A percentile compares a stretch with the other conserved stretches of the same genome.
phyloP scores from a whole-genome alignment of 1,139 yeast genomes.

The Candida tropicalis region DNA sequence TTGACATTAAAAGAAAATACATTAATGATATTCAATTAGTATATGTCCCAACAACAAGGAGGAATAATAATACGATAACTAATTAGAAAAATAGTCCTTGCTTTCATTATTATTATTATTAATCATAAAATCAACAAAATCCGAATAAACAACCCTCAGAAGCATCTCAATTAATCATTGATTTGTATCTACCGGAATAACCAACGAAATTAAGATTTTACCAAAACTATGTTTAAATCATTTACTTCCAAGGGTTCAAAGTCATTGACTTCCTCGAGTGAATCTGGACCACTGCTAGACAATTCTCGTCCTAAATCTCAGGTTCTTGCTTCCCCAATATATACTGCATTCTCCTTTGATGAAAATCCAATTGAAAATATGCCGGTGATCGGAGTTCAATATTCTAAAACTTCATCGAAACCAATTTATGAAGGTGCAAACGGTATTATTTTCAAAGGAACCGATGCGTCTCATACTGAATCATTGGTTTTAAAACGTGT shows the following conservation, averaged over 20 bases:
- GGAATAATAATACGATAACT: no score
- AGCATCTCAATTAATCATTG: no score
- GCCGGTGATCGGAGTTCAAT: constrained; percentile 22
- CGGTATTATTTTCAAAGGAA: constrained; percentile 40
- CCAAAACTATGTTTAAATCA: constrained; percentile 3
- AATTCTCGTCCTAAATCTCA: neutral
- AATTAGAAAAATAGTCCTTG: no score
- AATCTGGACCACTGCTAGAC: neutral
- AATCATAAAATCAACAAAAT: no score
- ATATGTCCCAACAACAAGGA: no score
- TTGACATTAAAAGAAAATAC: no score
- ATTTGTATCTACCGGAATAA: no score
- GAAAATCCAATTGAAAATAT: neutral
- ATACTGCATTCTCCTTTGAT: neutral
- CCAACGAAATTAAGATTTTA: no score
- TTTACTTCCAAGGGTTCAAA: neutral
- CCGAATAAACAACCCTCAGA: no score
- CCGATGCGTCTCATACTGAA: constrained; percentile 22
- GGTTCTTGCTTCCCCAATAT: constrained; percentile 1
- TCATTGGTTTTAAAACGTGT: constrained; percentile 36
- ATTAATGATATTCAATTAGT: no score
- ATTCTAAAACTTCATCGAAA: constrained; percentile 25
- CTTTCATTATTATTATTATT: no score
- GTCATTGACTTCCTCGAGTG: no score
- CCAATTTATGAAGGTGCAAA: constrained; percentile 50